Conservation (phyloP, 192 early-diverging fungal species). For the Backusella liffmaniae region DNA sequence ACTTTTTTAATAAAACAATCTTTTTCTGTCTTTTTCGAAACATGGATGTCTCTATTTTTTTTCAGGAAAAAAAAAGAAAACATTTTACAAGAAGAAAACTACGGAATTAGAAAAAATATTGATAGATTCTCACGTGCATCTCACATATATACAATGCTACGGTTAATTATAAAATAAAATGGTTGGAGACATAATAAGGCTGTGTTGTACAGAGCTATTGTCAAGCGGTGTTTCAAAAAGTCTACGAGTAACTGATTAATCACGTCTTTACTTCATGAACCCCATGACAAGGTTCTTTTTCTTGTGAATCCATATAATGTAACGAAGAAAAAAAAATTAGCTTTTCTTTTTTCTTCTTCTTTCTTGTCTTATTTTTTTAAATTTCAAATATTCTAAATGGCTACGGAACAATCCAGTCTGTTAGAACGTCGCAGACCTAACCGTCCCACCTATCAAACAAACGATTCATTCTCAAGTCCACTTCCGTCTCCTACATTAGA, state of each 20-base stretch:
- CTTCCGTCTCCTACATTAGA: not conserved
- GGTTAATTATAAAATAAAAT: conserved; percentile 6
- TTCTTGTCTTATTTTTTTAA: not conserved
- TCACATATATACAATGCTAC: not conserved
- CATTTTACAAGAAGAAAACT: not conserved
- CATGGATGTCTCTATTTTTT: not conserved
- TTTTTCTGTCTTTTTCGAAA: not conserved
- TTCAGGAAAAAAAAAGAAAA: not conserved
- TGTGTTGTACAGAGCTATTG: not conserved
- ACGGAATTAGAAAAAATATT: not conserved
- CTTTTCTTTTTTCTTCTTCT: not conserved
- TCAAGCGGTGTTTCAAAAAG: conserved; percentile 17
- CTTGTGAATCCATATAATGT: conserved; percentile 2
- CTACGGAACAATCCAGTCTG: conserved; percentile 10
- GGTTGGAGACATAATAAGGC: not conserved
- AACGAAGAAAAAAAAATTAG: not conserved
- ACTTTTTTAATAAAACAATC: not conserved
- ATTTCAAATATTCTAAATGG: not conserved
- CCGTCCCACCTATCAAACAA: conserved; percentile 1
- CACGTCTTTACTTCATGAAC: not conserved
- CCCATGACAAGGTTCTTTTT: not conserved
- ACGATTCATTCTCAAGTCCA: not conserved
- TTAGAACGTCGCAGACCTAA: conserved; percentile 15
- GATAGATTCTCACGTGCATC: not conserved
- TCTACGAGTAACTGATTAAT: not conserved